These are phyloP conservation scores for Sphagnum contortum DNA, from an alignment of 225 moss, liverwort and hornwort genomes.

Conservation along the genomic window DNA sequence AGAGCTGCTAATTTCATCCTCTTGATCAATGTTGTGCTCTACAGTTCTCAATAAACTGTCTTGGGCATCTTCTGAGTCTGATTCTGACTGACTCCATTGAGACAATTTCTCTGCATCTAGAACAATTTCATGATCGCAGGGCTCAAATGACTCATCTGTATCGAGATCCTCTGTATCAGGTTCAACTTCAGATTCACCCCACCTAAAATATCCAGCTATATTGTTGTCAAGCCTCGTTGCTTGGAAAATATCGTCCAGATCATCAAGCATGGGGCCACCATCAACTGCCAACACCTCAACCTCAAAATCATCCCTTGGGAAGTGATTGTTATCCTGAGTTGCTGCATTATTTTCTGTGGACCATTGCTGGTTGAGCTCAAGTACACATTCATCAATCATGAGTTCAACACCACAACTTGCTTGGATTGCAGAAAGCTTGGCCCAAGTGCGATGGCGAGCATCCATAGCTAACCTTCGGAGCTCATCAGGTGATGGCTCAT, in stretches of 20 bases:
- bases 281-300: neutral
- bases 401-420: conserved; percentile 56
- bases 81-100: no score
- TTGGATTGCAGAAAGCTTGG: conserved; percentile 50
- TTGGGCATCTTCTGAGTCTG: no score
- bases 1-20: no score
- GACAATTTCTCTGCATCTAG: neutral
- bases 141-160: conserved; percentile 2
- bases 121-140: neutral
- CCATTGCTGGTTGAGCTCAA: conserved; percentile 27
- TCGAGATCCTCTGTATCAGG: conserved; percentile 3
- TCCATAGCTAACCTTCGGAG: conserved; percentile 44
- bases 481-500: conserved; percentile 33
- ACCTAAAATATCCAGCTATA: neutral
- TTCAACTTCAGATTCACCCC: conserved; percentile 2
- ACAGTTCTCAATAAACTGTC: no score
- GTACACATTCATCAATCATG: conserved; percentile 50
- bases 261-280: neutral
- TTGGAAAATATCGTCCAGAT: conserved; percentile 2
- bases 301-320: neutral
- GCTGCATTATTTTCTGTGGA: neutral
- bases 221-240: neutral
- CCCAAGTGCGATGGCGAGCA: conserved; percentile 47
- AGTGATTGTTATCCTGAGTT: no score
- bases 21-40: no score